Evolutionary conservation across 2,329 filamentous ascomycete genomes (phyloP).

Genomic region (Phialophora verrucosa): DNA sequence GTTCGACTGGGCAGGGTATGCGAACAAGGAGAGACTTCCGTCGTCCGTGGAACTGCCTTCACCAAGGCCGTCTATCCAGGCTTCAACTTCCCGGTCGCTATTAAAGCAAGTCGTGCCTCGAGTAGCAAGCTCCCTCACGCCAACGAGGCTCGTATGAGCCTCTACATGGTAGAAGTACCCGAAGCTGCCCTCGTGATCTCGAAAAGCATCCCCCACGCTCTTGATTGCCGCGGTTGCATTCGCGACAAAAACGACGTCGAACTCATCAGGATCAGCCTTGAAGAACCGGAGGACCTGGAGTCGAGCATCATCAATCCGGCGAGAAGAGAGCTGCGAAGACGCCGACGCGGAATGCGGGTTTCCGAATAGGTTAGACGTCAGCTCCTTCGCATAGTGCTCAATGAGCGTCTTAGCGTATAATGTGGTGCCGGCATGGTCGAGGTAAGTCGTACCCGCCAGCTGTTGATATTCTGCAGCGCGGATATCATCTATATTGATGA

Average conservation of each 20-base stretch:
- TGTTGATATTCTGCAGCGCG: conserved; percentile 56
- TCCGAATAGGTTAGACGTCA: conserved; percentile 79
- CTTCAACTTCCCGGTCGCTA: conserved; percentile 65
- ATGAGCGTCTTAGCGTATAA: conserved; percentile 80
- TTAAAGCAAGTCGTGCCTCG: conserved; percentile 66
- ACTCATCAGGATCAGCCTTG: conserved; percentile 77
- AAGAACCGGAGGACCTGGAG: conserved; percentile 76
- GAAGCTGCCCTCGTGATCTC: conserved; percentile 72
- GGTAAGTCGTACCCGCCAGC: conserved; percentile 70
- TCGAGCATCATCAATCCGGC: conserved; percentile 76
- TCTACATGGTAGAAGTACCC: conserved; percentile 82
- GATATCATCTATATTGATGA: conserved; percentile 55
- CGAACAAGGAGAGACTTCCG: conserved; percentile 62
- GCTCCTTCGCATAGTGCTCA: conserved; percentile 76
- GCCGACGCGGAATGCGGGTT: conserved; percentile 89
- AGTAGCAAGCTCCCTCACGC: conserved; percentile 73
- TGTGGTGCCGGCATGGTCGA: conserved; percentile 96
- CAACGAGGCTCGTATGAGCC: conserved; percentile 85
- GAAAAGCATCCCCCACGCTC: conserved; percentile 77
- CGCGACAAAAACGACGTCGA: conserved; percentile 87
- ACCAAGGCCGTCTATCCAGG: conserved; percentile 63
- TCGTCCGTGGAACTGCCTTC: not conserved
- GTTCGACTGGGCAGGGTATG: conserved; percentile 90
- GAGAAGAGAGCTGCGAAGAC: conserved; percentile 77
- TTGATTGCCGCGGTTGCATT: conserved; percentile 94